phyloP scores from a whole-genome alignment of 768 basidiomycete genomes.

The Naganishia randhawae region DNA sequence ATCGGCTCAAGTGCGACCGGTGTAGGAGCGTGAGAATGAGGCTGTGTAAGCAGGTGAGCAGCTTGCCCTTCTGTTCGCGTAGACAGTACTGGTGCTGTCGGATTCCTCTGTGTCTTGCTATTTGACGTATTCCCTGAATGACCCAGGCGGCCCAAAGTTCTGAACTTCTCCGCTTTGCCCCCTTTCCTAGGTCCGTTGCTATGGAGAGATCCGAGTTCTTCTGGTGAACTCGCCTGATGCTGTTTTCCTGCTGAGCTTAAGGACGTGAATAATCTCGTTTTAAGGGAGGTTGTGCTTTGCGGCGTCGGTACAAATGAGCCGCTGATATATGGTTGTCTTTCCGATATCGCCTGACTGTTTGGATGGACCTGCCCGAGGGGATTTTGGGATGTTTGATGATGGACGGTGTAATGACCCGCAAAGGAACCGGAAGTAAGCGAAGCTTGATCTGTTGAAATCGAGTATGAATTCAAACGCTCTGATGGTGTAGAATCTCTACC shows the following conservation, averaged over 20 bases:
- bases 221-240: neutral
- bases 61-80: neutral
- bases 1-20: slow-evolving; percentile 2
- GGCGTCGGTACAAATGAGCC: neutral
- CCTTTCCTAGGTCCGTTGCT: neutral
- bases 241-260: slow-evolving; percentile 9
- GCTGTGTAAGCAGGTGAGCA: neutral
- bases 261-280: slow-evolving; percentile 6
- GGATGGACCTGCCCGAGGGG: neutral
- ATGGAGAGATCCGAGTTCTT: neutral
- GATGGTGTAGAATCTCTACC: slow-evolving; percentile 6
- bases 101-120: neutral
- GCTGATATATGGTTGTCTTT: neutral
- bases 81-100: neutral
- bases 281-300: neutral
- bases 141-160: slow-evolving; percentile 9
- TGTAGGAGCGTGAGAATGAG: neutral
- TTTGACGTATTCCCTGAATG: neutral
- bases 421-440: slow-evolving; percentile 1
- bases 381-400: slow-evolving; percentile 9
- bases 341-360: neutral
- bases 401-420: slow-evolving; percentile 10
- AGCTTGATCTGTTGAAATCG: slow-evolving; percentile 8
- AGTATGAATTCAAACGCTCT: slow-evolving; percentile 12
- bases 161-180: slow-evolving; percentile 16